These are phyloP conservation scores for Beverwykella pulmonaria DNA, from an alignment of 495 filamentous ascomycete genomes.

Conservation along the genomic window DNA sequence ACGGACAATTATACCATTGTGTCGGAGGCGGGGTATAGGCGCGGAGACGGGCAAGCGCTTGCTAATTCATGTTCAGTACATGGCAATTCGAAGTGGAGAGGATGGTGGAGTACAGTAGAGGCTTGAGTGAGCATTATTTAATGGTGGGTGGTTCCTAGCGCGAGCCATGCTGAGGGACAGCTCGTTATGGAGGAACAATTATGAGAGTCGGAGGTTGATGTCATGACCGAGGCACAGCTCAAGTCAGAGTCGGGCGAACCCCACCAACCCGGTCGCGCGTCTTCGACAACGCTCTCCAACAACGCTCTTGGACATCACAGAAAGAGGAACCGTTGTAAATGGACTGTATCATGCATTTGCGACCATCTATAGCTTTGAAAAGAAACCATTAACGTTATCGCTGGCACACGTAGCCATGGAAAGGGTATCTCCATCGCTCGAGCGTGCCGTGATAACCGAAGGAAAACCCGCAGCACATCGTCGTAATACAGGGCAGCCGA, in stretches of 20 bases:
- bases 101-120: conserved; percentile 18
- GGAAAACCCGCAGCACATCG: conserved; percentile 23
- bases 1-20: conserved; percentile 64
- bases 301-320: background rate
- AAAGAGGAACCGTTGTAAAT: background rate
- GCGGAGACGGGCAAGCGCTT: conserved; percentile 73
- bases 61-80: conserved; percentile 6
- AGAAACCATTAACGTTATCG: conserved; percentile 32
- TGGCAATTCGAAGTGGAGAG: background rate
- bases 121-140: conserved; percentile 29
- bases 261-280: background rate
- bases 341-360: conserved; percentile 19
- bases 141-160: background rate
- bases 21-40: conserved; percentile 66
- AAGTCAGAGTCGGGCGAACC: background rate
- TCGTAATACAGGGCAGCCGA: conserved; percentile 12
- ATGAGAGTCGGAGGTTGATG: conserved; percentile 20
- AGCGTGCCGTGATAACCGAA: conserved; percentile 36
- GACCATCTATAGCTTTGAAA: conserved; percentile 26
- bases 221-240: conserved; percentile 20
- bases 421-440: conserved; percentile 24
- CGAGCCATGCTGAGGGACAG: conserved; percentile 3
- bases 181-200: background rate
- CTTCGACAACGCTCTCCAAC: background rate
- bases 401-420: conserved; percentile 28